Evolutionary conservation across 345 rosid species (phyloP), one percentile per base, ranked within the genome.

Genomic region (Eucalyptus marginata): DNA sequence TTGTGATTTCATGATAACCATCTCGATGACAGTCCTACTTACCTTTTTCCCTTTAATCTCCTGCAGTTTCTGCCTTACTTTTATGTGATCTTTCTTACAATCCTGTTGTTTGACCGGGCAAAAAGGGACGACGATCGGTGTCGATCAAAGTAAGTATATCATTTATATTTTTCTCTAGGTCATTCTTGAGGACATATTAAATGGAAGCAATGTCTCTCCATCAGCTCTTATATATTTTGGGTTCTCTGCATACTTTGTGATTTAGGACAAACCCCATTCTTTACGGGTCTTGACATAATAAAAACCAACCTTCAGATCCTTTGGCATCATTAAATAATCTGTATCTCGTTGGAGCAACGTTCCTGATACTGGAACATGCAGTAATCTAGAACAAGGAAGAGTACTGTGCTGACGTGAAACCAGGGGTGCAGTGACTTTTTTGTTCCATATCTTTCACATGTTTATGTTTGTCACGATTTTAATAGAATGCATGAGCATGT

Each of bases 121-220:
- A 96, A 95, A 88, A 94, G 99, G 90, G 99, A 98, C 50, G 99
- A 98, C 87, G 99, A 97, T 90, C 91, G 99, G 87, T 98, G 99
- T 87, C 93, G 96, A 88, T 94, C 99, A 91, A 98, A 98, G 99
- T 97, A 94, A 95, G 98, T 33, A 62, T 84, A 88, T 90, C 29
- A 86, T 33, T 81, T 88, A 86, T 40, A 36, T 76, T 11, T 11
- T 76, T 76, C 83, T 76, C 47, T 76, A 18, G 47, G 14, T 76
- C 47, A 76, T 76, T 36, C 83, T 76, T 36, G 46, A 76, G 47
- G 83, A 36, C 83, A 76, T 31, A 64, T 40, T 11, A 76, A 76
- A 76, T 76, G 47, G 83, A 40, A 76, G 83, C 83, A 76, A 76
- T 71, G 83, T 76, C 83, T 20, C 83, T 40, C 47, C 22, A 1